Base-by-base conservation (phyloP, 495 filamentous ascomycete genomes). In the Aspergillus sclerotiicarbonarius region DNA sequence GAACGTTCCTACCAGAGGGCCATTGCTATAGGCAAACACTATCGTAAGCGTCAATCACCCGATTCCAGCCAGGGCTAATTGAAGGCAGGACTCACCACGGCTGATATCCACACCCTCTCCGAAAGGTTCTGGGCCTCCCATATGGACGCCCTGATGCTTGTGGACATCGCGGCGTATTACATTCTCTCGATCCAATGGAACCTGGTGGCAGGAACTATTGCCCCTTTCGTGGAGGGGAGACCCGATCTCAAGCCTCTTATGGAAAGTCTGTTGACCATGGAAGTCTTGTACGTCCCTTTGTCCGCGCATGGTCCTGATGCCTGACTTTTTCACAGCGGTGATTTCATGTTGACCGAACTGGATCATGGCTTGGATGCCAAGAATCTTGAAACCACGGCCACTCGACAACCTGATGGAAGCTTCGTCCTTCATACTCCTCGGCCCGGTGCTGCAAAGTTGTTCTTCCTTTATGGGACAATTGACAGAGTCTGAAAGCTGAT, bases 81-180 rank as follows among this genome's bases (percentile, higher is more conserved):
- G 8, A 1, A 9, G 9, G 8, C 21, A 56, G 41, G 13, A 10
- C 19, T 56, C 18, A 48, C 53, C 15, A 20, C 47, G 15, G 43
- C 44, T 15, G 53, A 56, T 56, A 29, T 56, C 12, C 29, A 33
- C 16, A 33, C 12, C 30, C 32, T 29, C 20, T 44, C 46, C 12
- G 18, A 18, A n/a, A 49, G 13, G n/a, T 49, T 49, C 46, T 49
- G 46, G 46, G 29, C 21, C 6, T 20, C 15, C 25, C 46, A 49
- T 29, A 49, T 49, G 10, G 46, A 49, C 20, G 0, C 16, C 13
- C 46, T 49, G 10, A 30, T 29, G 9, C 8, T 20, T 13, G 29
- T 30, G 46, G 46, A 49, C 13, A 15, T 21, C 7, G 21, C 20
- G 9, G 21, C 21, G n/a, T 29, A 25, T 29, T n/a, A 25, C 19